phyloP scores from a whole-genome alignment of 768 basidiomycete species.

The Auricularia sp. region DNA sequence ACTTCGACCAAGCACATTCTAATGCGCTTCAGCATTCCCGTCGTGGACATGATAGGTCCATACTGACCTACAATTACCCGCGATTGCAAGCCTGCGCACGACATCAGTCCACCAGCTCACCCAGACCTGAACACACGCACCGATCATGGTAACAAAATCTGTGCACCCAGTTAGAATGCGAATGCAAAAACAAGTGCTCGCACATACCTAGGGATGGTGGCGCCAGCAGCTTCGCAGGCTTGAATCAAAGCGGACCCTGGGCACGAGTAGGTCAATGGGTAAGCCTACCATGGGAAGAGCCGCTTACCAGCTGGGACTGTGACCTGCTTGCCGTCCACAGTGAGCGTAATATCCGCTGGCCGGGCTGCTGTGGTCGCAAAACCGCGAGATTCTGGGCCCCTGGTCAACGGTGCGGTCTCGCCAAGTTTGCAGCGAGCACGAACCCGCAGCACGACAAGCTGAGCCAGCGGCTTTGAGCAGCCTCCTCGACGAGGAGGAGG shows the following conservation, averaged over 20 bases:
- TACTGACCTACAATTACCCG: conserved; percentile 84
- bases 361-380: conserved; percentile 58
- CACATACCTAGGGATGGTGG: conserved; percentile 63
- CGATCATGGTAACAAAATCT: conserved; percentile 86
- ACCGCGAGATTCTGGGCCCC: conserved; percentile 25
- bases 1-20: conserved; percentile 99
- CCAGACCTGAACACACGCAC: conserved; percentile 25
- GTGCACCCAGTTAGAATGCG: conserved; percentile 10
- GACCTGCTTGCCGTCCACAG: conserved; percentile 94
- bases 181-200: neutral
- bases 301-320: conserved; percentile 87
- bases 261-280: conserved; percentile 2
- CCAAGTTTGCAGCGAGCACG: neutral
- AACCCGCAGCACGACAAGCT: neutral
- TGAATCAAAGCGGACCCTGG: conserved; percentile 91
- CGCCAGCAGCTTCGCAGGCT: conserved; percentile 85
- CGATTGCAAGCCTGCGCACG: conserved; percentile 72
- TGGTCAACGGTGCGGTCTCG: neutral
- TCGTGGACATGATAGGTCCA: conserved; percentile 20
- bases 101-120: conserved; percentile 1
- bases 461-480: neutral
- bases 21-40: conserved; percentile 2
- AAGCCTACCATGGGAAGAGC: neutral
- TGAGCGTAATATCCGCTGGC: conserved; percentile 78
- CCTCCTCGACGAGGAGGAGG: neutral